Conservation (phyloP, 108 stramenopile species). For the Chaetoceros tenuissimus region DNA sequence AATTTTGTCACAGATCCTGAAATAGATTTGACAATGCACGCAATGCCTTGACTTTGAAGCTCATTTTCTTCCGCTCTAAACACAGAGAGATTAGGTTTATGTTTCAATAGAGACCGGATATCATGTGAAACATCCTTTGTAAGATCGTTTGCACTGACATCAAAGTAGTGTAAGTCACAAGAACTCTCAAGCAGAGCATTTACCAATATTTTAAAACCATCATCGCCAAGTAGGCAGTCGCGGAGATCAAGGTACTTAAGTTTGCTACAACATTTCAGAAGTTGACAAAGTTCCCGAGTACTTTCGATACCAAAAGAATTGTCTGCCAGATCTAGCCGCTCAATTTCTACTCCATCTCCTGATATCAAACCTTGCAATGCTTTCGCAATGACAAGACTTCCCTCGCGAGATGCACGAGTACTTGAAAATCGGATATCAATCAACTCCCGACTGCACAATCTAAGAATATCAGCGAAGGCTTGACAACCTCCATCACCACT, state of each 20-base stretch:
- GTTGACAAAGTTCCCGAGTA: slow-evolving; percentile 22
- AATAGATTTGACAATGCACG: background rate
- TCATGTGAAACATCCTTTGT: background rate
- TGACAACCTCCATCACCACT: slow-evolving; percentile 39
- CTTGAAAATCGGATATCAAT: slow-evolving; percentile 27
- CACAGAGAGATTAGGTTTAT: background rate
- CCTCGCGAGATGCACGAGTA: slow-evolving; percentile 22
- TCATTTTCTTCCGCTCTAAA: background rate
- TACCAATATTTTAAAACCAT: slow-evolving; percentile 33
- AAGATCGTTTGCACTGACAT: slow-evolving; percentile 32
- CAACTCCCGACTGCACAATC: slow-evolving; percentile 11
- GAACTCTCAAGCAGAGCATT: slow-evolving; percentile 31
- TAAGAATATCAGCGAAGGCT: slow-evolving; percentile 31
- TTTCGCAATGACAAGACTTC: slow-evolving; percentile 16
- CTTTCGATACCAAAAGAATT: slow-evolving; percentile 25
- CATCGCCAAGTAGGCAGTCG: slow-evolving; percentile 38
- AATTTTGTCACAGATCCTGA: background rate
- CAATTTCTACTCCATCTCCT: slow-evolving; percentile 19
- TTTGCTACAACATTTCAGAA: slow-evolving; percentile 11
- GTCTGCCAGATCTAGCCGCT: slow-evolving; percentile 28
- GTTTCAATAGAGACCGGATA: background rate
- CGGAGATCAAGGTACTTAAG: slow-evolving; percentile 31
- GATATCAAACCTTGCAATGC: slow-evolving; percentile 8
- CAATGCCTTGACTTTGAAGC: background rate
- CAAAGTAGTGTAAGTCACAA: slow-evolving; percentile 26